Base-by-base conservation (phyloP, 2,329 filamentous ascomycete species). In the Claviceps spartinae region DNA sequence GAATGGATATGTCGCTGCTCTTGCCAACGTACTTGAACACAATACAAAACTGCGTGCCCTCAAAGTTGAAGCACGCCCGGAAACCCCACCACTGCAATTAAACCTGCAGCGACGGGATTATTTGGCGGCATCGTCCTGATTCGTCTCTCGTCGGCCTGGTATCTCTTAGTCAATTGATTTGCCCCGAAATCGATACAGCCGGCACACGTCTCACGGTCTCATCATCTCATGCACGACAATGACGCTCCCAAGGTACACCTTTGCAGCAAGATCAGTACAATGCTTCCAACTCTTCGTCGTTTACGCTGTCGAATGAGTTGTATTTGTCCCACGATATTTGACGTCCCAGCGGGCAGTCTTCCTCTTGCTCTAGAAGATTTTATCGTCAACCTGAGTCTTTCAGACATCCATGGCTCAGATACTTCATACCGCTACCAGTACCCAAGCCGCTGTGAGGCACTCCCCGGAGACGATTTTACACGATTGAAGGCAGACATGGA, bases 291-390 rank as follows among this genome's bases (percentile, higher is more conserved):
- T 37, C 52, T 54, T 40, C 47, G 52, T 34, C 49, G 49, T 34
- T 38, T 54, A 48, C 52, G 49, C 49, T 54, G 49, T 24, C 49
- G 53, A n/a, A 54, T 46, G 37, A 54, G 47, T 40, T 45, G 26
- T 13, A 50, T 50, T 22, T 54, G 50, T 54, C 53, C 50, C 36
- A 6, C 4, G 2, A 45, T 54, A 38, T 52, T 54, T 3, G 40
- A 50, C 30, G 44, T 37, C 37, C 20, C 50, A 42, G 45, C 34
- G 48, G 41, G 30, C 8, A 36, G 47, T 8, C 43, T 22, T 11
- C 36, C 46, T 47, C 43, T 41, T 26, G 13, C 20, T 43, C 43
- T 54, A 3, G 48, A 50, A 14, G 53, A 54, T 1, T 7, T 26
- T 8, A 26, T 26, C 24, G 2, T 26, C 6, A 26, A 26, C 24